Percentiles rank a stretch among this genome's conserved stretches.
phyloP scores from a whole-genome alignment of 1,284 basidiomycete genomes.

The Cryptococcus hybrid region DNA sequence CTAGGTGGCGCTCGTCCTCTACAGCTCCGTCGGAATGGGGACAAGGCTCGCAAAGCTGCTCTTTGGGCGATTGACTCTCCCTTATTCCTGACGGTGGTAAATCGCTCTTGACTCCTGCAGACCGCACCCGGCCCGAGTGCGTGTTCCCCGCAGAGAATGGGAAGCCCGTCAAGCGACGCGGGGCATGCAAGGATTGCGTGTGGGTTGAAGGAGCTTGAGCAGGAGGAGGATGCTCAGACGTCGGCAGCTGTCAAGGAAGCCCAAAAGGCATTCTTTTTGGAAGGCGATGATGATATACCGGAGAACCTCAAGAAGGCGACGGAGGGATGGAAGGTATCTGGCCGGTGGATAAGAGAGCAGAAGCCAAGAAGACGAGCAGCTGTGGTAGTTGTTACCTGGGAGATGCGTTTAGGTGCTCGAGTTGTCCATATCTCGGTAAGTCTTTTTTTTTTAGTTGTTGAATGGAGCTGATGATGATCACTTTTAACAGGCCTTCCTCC shows the following conservation, averaged over 20 bases:
- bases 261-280: constrained; percentile 44
- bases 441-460: constrained; percentile 17
- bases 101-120: constrained; percentile 54
- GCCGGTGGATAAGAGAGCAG: constrained; percentile 61
- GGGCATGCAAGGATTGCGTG: constrained; percentile 94
- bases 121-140: constrained; percentile 53
- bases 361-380: constrained; percentile 72
- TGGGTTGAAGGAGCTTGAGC: constrained; percentile 87
- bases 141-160: constrained; percentile 41
- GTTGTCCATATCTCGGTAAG: constrained; percentile 93
- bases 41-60: constrained; percentile 45
- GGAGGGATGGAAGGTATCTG: constrained; percentile 31
- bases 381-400: constrained; percentile 99
- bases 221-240: constrained; percentile 63
- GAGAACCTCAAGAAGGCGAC: constrained; percentile 37
- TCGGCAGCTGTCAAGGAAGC: constrained; percentile 35
- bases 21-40: constrained; percentile 33
- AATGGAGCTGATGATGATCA: not conserved
- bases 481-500: constrained; percentile 72
- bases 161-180: constrained; percentile 48
- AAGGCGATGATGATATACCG: constrained; percentile 51
- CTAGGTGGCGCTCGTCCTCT: constrained; percentile 23
- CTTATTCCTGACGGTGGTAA: constrained; percentile 47
- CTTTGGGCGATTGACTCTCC: constrained; percentile 50
- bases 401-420: constrained; percentile 93